Evolutionary conservation across 2,329 filamentous ascomycete genomes (phyloP).

Genomic region (Exophiala bonariae): DNA sequence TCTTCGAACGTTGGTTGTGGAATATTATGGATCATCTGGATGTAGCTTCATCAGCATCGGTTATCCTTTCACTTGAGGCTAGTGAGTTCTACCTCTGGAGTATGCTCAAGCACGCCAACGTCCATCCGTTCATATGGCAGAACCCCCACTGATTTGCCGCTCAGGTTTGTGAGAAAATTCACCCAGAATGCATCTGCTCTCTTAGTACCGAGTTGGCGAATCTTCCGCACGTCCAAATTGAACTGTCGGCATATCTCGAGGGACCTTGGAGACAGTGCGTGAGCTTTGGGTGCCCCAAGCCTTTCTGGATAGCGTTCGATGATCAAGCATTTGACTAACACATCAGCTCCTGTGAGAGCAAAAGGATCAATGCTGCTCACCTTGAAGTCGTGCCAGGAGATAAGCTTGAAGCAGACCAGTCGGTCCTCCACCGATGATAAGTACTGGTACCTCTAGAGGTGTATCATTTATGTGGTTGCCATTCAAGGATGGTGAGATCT

Average conservation of each 20-base stretch:
- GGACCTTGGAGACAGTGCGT: conserved; percentile 32
- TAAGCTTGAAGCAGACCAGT: conserved; percentile 38
- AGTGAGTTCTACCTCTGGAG: conserved; percentile 32
- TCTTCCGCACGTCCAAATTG: conserved; percentile 28
- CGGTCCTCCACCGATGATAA: conserved; percentile 39
- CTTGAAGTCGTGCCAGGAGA: conserved; percentile 34
- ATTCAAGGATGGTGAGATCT: too few relatives aligned
- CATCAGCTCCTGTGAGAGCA: too few relatives aligned
- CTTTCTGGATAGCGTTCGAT: conserved; percentile 30
- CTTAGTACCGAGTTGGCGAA: conserved; percentile 29
- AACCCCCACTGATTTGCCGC: conserved; percentile 36
- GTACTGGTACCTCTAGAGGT: conserved; percentile 30
- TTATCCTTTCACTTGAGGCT: neutral
- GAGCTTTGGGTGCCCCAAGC: conserved; percentile 32
- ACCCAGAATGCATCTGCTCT: conserved; percentile 41
- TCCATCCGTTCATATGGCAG: conserved; percentile 34
- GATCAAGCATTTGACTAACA: conserved; percentile 18
- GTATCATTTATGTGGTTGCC: too few relatives aligned
- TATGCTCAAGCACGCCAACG: conserved; percentile 34
- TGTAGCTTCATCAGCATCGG: too few relatives aligned
- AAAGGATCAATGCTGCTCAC: too few relatives aligned
- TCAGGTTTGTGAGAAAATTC: conserved; percentile 42
- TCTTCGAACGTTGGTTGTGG: conserved; percentile 18
- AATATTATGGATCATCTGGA: conserved; percentile 24
- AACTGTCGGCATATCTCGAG: conserved; percentile 33